These are phyloP conservation scores for Zea luxurians DNA, from an alignment of 176 grass and related monocot species.

Conservation along the genomic window DNA sequence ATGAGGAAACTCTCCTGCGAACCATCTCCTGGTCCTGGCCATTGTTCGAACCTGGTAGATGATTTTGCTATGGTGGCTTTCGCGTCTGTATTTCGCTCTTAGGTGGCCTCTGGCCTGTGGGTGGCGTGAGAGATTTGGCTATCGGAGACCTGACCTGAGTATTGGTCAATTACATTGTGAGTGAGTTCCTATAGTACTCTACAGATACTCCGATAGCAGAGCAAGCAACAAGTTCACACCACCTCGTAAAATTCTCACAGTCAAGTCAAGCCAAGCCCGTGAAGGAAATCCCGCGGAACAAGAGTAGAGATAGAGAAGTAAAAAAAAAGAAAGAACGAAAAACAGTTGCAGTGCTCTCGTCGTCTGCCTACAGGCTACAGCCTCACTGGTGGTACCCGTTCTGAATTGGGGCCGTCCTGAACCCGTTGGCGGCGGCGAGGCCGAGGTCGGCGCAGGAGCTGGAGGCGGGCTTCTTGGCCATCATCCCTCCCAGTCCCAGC, in stretches of 20 bases:
- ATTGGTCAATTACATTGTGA: background rate
- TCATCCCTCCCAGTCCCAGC: background rate
- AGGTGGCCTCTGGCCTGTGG: background rate
- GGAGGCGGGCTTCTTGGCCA: conserved; percentile 27
- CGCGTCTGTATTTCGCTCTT: conserved; percentile 1
- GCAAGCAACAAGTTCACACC: background rate
- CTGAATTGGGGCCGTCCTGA: conserved; percentile 46
- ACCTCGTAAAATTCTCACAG: conserved; percentile 5
- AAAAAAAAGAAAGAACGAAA: background rate
- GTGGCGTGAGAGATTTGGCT: background rate
- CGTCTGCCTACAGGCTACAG: background rate
- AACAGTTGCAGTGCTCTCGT: background rate
- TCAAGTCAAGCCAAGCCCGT: background rate
- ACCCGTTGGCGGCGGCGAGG: conserved; percentile 34
- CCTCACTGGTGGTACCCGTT: conserved; percentile 39
- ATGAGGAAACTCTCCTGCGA: conserved; percentile 64
- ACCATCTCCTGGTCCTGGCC: conserved; percentile 25
- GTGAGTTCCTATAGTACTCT: background rate
- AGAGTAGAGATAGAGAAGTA: background rate
- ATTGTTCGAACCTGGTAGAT: conserved; percentile 54
- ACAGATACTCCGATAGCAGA: background rate
- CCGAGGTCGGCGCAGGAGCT: conserved; percentile 50
- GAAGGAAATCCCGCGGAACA: conserved; percentile 23
- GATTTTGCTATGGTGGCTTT: background rate
- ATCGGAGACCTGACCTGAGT: background rate